Evolutionary conservation across 805 yeast genomes (phyloP).

Genomic region (Starmerella floricola): DNA sequence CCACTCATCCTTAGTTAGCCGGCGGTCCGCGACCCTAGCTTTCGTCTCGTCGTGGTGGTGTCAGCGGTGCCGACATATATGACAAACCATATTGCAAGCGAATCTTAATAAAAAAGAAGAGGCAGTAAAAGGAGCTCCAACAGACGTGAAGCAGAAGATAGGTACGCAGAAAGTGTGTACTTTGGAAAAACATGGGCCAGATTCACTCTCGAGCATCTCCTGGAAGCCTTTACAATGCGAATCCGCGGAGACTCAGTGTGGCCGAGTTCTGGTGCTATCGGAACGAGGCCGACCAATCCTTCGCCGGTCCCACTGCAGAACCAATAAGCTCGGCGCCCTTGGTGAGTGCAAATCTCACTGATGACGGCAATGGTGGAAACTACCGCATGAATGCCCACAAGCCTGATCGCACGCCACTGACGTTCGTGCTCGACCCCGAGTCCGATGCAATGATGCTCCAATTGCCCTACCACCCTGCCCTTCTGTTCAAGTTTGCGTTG

Average conservation of each 20-base stretch:
- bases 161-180: too few relatives aligned
- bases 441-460: slow-evolving; percentile 16
- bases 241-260: slow-evolving; percentile 16
- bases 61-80: too few relatives aligned
- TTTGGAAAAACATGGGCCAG: slow-evolving; percentile 19
- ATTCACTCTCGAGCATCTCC: slow-evolving; percentile 14
- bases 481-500: slow-evolving; percentile 15
- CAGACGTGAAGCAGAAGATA: too few relatives aligned
- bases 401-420: slow-evolving; percentile 16
- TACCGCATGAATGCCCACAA: slow-evolving; percentile 4
- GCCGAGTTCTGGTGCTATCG: slow-evolving; percentile 12
- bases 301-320: slow-evolving; percentile 2
- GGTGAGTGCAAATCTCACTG: slow-evolving; percentile 7
- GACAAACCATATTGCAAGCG: too few relatives aligned
- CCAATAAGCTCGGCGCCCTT: slow-evolving; percentile 10
- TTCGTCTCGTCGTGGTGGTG: too few relatives aligned
- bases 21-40: not conserved
- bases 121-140: too few relatives aligned
- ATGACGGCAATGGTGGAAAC: not conserved
- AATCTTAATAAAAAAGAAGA: too few relatives aligned
- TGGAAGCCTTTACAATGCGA: slow-evolving; percentile 14
- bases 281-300: slow-evolving; percentile 18
- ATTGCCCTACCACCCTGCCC: slow-evolving; percentile 19
- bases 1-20: too few relatives aligned
- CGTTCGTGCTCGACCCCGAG: slow-evolving; percentile 20